Evolutionary conservation across 441 rosid genomes (phyloP).

Genomic region (Populus tomentosa): DNA sequence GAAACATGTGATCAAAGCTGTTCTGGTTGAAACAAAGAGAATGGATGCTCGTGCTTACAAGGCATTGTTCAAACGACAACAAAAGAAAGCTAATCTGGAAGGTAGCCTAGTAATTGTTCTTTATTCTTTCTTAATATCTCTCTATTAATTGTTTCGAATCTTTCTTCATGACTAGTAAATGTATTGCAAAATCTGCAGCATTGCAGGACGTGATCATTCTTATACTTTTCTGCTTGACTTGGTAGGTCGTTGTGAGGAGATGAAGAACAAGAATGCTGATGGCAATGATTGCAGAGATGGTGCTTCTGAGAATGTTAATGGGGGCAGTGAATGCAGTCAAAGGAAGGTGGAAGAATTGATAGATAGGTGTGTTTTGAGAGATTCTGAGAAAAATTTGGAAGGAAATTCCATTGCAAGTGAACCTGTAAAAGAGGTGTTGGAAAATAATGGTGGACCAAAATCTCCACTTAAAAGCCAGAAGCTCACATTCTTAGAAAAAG

Average conservation of each 20-base stretch:
- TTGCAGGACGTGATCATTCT: neutral
- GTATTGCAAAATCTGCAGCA: neutral
- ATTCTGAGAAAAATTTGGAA: conserved; percentile 8
- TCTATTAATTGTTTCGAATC: neutral
- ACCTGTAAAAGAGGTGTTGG: conserved; percentile 1
- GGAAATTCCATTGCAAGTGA: conserved; percentile 9
- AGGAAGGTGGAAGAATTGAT: conserved; percentile 11
- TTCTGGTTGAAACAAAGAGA: conserved; percentile 18
- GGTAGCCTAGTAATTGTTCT: conserved; percentile 13
- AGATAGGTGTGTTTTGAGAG: conserved; percentile 11
- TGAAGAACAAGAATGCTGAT: conserved; percentile 7
- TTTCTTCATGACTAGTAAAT: neutral
- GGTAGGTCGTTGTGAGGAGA: conserved; percentile 20
- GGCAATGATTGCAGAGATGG: neutral
- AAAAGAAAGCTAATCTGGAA: conserved; percentile 27
- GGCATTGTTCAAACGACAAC: conserved; percentile 32
- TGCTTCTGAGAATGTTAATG: conserved; percentile 16
- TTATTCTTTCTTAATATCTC: neutral
- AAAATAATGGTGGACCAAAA: conserved; percentile 3
- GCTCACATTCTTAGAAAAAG: conserved; percentile 3
- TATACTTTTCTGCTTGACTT: neutral
- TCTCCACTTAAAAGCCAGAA: conserved; percentile 11
- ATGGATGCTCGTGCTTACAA: conserved; percentile 40
- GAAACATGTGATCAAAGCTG: conserved; percentile 9
- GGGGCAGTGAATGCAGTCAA: neutral